These are phyloP conservation scores for Moesziomyces sp. DNA, from an alignment of 1,284 basidiomycete genomes.

Conservation along the genomic window DNA sequence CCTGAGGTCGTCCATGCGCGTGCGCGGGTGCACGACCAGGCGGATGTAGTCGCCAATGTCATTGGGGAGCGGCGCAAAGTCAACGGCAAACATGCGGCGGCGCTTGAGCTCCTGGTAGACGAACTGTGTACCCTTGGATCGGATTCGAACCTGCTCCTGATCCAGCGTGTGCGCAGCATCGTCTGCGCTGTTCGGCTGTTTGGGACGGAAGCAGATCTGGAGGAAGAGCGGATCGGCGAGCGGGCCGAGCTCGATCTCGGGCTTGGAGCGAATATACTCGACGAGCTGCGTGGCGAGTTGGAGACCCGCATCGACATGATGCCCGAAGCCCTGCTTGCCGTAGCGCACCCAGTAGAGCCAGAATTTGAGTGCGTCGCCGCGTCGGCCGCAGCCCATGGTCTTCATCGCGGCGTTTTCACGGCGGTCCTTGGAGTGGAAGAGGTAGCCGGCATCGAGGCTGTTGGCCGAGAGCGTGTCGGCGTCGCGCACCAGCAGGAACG, in stretches of 20 bases:
- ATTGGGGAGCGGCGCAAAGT: conserved; percentile 60
- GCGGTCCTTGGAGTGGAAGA: conserved; percentile 65
- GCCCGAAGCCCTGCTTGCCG: conserved; percentile 63
- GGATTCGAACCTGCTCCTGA: conserved; percentile 14
- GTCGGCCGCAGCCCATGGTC: conserved; percentile 68
- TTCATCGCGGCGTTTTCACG: conserved; percentile 55
- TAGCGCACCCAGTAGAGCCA: conserved; percentile 69
- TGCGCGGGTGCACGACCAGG: conserved; percentile 60
- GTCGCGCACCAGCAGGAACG: conserved; percentile 67
- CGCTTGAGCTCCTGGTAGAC: conserved; percentile 37
- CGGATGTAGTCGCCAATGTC: conserved; percentile 55
- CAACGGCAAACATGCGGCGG: conserved; percentile 55
- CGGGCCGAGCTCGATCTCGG: conserved; percentile 55
- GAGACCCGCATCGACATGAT: conserved; percentile 60
- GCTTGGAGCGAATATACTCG: conserved; percentile 31
- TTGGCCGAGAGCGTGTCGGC: conserved; percentile 65
- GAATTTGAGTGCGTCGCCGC: conserved; percentile 69
- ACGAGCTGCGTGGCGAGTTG: conserved; percentile 42
- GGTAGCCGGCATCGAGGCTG: conserved; percentile 68
- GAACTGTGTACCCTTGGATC: conserved; percentile 26
- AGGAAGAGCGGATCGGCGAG: conserved; percentile 54
- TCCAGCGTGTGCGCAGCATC: not conserved
- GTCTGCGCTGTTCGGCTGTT: not conserved
- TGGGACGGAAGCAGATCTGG: conserved; percentile 63
- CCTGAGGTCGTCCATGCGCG: conserved; percentile 38